Conservation (phyloP, 2,329 filamentous ascomycete genomes). For the Fonsecaea nubica region DNA sequence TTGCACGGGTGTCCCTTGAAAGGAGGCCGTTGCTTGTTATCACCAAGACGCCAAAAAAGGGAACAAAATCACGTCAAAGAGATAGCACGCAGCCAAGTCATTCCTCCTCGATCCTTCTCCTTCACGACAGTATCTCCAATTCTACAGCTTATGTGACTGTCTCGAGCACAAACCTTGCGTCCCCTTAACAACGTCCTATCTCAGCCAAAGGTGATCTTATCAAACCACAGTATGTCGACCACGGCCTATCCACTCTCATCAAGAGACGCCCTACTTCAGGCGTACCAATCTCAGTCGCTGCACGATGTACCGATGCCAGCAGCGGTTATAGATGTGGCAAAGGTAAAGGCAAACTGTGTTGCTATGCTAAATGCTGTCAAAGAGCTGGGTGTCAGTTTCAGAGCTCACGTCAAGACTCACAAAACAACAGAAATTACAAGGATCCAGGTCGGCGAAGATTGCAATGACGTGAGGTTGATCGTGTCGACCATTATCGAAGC, state of each 20-base stretch:
- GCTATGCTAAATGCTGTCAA: constrained; percentile 71
- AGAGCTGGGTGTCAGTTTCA: constrained; percentile 68
- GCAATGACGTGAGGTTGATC: constrained; percentile 65
- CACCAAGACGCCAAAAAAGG: neutral
- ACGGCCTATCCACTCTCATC: constrained; percentile 31
- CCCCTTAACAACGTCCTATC: neutral
- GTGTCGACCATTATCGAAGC: constrained; percentile 78
- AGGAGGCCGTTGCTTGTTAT: neutral
- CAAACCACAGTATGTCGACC: constrained; percentile 22
- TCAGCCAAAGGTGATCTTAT: neutral
- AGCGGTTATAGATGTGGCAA: constrained; percentile 70
- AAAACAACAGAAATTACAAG: constrained; percentile 73
- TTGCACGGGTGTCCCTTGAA: constrained; percentile 5
- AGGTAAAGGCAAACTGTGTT: constrained; percentile 70
- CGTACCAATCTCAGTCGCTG: constrained; percentile 67
- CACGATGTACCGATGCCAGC: constrained; percentile 69
- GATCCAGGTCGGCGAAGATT: constrained; percentile 70
- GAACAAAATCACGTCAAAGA: neutral
- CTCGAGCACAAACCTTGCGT: neutral
- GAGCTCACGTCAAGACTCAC: constrained; percentile 83
- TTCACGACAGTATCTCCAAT: neutral
- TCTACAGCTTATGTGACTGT: neutral
- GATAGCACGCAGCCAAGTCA: neutral
- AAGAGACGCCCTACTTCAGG: constrained; percentile 28
- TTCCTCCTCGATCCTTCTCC: neutral